Percentiles rank a stretch among this genome's conserved stretches.
phyloP scores from a whole-genome alignment of 495 filamentous ascomycete genomes.

The Penicillium robsamsonii region DNA sequence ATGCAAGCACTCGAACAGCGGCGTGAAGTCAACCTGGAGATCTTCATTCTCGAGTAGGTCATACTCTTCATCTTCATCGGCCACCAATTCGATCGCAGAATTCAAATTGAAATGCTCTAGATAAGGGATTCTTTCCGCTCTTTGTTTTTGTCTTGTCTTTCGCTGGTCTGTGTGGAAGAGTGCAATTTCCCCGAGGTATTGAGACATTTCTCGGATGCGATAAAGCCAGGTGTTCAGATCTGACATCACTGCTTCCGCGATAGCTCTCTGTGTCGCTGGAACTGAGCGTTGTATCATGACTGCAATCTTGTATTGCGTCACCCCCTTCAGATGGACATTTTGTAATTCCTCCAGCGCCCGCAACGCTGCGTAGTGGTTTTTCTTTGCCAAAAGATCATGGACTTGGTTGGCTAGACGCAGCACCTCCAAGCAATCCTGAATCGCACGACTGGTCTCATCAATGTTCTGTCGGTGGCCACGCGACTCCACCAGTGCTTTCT shows the following conservation, averaged over 20 bases:
- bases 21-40: constrained; percentile 88
- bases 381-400: constrained; percentile 82
- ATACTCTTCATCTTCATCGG: constrained; percentile 93
- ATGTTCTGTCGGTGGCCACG: constrained; percentile 92
- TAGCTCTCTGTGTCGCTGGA: constrained; percentile 85
- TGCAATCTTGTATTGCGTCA: constrained; percentile 92
- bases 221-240: constrained; percentile 98
- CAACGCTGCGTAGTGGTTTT: constrained; percentile 92
- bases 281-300: constrained; percentile 94
- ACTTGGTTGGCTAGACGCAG: constrained; percentile 91
- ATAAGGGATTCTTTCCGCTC: constrained; percentile 66
- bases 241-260: constrained; percentile 94
- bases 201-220: constrained; percentile 90
- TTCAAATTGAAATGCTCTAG: constrained; percentile 85
- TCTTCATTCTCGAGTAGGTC: constrained; percentile 93
- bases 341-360: constrained; percentile 94
- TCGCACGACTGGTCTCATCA: constrained; percentile 82
- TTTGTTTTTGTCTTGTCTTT: constrained; percentile 77
- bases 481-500: constrained; percentile 88
- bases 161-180: constrained; percentile 92
- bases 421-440: constrained; percentile 89
- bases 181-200: constrained; percentile 93
- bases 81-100: constrained; percentile 91
- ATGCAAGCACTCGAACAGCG: constrained; percentile 91
- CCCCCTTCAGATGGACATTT: constrained; percentile 90